Percentiles rank a stretch among this genome's conserved stretches.
These are phyloP conservation scores for Millerozyma acaciae DNA, from an alignment of 805 yeast species.

Conservation along the genomic window DNA sequence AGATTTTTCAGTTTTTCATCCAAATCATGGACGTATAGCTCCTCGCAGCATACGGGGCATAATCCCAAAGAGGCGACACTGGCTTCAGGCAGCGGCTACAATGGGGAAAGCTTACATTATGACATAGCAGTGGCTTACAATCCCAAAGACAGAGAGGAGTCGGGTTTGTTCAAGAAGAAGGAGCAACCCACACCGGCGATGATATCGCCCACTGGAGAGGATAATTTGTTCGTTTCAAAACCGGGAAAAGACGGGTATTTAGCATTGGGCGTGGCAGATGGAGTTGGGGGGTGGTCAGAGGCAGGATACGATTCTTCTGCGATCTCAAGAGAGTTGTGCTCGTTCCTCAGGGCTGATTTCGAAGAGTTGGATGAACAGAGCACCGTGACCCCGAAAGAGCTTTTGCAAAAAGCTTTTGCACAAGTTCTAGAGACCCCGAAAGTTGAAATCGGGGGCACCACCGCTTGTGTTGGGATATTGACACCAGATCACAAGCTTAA, in stretches of 20 bases:
- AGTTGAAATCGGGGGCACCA: slow-evolving; percentile 89
- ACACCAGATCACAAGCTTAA: slow-evolving; percentile 52
- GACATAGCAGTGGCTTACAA: slow-evolving; percentile 66
- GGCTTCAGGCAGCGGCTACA: slow-evolving; percentile 16
- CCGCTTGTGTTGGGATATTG: slow-evolving; percentile 80
- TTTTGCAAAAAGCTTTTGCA: slow-evolving; percentile 56
- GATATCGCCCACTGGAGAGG: slow-evolving; percentile 66
- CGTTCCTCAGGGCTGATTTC: slow-evolving; percentile 44
- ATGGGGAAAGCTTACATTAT: slow-evolving; percentile 33
- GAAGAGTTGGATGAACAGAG: slow-evolving; percentile 9
- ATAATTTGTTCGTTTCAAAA: slow-evolving; percentile 57
- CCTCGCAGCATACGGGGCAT: slow-evolving; percentile 6
- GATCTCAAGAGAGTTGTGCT: slow-evolving; percentile 75
- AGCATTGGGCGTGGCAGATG: slow-evolving; percentile 86
- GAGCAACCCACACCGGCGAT: slow-evolving; percentile 38
- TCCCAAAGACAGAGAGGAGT: slow-evolving; percentile 63
- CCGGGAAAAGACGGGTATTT: slow-evolving; percentile 35
- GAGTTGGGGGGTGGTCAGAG: slow-evolving; percentile 97
- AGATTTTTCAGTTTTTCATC: slow-evolving; percentile 21
- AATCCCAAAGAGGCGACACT: slow-evolving; percentile 14
- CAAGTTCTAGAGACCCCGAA: slow-evolving; percentile 49
- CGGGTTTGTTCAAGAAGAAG: slow-evolving; percentile 37
- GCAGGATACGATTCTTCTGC: slow-evolving; percentile 88
- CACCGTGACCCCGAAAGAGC: slow-evolving; percentile 34
- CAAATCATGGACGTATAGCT: slow-evolving; percentile 13